Evolutionary conservation across 2,329 filamentous ascomycete genomes (phyloP), one percentile per base, ranked within the genome.

Genomic region (Fonsecaea pedrosoi): DNA sequence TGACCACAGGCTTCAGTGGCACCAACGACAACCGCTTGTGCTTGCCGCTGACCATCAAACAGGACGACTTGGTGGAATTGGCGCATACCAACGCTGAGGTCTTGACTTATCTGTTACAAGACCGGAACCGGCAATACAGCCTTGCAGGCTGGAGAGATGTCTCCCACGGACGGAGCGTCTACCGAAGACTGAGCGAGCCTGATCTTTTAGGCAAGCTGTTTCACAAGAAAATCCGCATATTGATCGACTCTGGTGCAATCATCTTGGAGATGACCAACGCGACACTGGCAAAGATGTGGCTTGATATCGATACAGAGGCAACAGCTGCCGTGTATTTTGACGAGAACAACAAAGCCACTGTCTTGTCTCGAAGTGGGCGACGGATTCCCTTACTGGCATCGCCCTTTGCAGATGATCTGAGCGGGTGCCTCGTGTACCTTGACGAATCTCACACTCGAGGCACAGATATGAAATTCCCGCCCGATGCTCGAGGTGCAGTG

Each of bases 361-460:
- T 79, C 13, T 7, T 79, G 5, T 72, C 74, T 30, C 71, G 73
- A 7, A 66, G 65, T 2, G 69, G 72, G n/a, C 25, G 50, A 13
- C 38, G 13, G 1, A 76, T 77, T 53, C 67, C 54, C 1, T 60
- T 93, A 0, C 81, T 84, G 7, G 82, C 79, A 0, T 92, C 90
- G 0, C 82, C 88, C 0, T 92, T 86, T 70, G 76, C 79, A 0
- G 79, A 81, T 0, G 83, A 87, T 6, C 75, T 90, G 0, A 85
- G 87, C 6, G 71, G 71, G 0, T 92, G 90, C 62, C 75, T 91
- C 0, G 81, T 92, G 0, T 92, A 88, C 62, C 79, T 94, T 0
- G 90, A 92, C 56, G 87, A 93, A 66, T 83, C 85, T 0, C 90
- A 93, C 67, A 91, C 90, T 0, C 77, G 90, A 67, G 90, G 91